Conservation (phyloP, 2,329 filamentous ascomycete genomes). For the Fusarium globosum region DNA sequence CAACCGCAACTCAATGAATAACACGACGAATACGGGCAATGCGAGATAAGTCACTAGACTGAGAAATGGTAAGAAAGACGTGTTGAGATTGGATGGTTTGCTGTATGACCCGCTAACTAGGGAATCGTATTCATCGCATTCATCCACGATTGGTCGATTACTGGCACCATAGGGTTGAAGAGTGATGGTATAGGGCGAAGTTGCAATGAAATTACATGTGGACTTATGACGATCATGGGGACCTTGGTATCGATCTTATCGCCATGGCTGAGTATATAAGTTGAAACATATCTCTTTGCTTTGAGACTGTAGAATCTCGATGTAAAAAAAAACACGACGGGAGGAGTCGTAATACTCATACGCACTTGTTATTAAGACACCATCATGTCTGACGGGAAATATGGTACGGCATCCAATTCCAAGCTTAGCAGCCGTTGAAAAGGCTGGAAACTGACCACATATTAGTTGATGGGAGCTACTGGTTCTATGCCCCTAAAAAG, state of each 20-base stretch:
- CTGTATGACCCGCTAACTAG: not conserved
- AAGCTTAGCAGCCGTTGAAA: not conserved
- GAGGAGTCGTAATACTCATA: not conserved
- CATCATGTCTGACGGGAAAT: slow-evolving; percentile 47
- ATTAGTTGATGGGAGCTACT: slow-evolving; percentile 56
- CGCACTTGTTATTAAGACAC: not conserved
- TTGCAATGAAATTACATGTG: slow-evolving; percentile 2
- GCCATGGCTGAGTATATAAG: slow-evolving; percentile 22
- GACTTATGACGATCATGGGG: not conserved
- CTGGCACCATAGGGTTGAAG: slow-evolving; percentile 21
- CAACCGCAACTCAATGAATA: not conserved
- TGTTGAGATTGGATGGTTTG: not conserved
- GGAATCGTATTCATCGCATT: slow-evolving; percentile 39
- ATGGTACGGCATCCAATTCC: slow-evolving; percentile 38
- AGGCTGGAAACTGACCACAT: not conserved
- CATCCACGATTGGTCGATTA: slow-evolving; percentile 40
- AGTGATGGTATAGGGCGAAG: not conserved
- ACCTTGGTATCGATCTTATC: not conserved
- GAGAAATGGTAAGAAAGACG: not conserved
- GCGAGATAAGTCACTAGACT: slow-evolving; percentile 9
- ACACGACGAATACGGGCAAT: slow-evolving; percentile 38
- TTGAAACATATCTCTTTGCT: not conserved
- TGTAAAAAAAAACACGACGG: not conserved
- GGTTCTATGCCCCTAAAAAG: slow-evolving; percentile 61
- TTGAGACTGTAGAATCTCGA: not conserved